phyloP scores from a whole-genome alignment of 1,139 yeast species.

The Pichia sp. region DNA sequence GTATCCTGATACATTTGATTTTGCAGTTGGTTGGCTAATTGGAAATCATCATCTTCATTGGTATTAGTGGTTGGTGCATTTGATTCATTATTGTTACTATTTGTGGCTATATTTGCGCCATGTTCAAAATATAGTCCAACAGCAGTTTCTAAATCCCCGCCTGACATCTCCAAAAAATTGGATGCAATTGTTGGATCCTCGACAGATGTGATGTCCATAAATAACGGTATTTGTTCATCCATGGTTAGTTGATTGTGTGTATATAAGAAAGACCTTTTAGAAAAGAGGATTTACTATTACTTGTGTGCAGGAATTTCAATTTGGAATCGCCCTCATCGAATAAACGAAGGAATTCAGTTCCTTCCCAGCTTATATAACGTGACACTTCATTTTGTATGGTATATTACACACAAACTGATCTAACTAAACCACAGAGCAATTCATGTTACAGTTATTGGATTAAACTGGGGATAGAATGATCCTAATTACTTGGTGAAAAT shows the following conservation, averaged over 20 bases:
- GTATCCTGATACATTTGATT: slow-evolving; percentile 48
- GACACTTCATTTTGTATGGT: too few species aligned
- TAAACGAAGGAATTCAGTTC: too few species aligned
- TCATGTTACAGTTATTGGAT: too few species aligned
- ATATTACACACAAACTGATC: too few species aligned
- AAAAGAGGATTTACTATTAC: too few species aligned
- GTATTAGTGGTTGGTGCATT: too few species aligned
- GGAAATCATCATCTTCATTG: slow-evolving; percentile 42
- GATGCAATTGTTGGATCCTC: slow-evolving; percentile 64
- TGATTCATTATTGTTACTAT: slow-evolving; percentile 1
- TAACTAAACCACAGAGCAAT: too few species aligned
- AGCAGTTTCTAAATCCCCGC: slow-evolving; percentile 75
- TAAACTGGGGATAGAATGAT: too few species aligned
- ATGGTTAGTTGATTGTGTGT: too few species aligned
- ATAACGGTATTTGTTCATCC: slow-evolving; percentile 55
- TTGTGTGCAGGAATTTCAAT: background rate
- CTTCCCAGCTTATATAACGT: too few species aligned
- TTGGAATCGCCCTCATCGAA: background rate
- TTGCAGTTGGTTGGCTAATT: slow-evolving; percentile 58
- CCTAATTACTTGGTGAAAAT: too few species aligned
- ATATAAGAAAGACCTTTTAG: too few species aligned
- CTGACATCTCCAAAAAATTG: slow-evolving; percentile 75
- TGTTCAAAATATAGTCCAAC: slow-evolving; percentile 78
- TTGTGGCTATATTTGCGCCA: slow-evolving; percentile 34
- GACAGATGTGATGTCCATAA: slow-evolving; percentile 79